phyloP scores from a whole-genome alignment of 2,329 filamentous ascomycete genomes.

The Cladosporium sp. region DNA sequence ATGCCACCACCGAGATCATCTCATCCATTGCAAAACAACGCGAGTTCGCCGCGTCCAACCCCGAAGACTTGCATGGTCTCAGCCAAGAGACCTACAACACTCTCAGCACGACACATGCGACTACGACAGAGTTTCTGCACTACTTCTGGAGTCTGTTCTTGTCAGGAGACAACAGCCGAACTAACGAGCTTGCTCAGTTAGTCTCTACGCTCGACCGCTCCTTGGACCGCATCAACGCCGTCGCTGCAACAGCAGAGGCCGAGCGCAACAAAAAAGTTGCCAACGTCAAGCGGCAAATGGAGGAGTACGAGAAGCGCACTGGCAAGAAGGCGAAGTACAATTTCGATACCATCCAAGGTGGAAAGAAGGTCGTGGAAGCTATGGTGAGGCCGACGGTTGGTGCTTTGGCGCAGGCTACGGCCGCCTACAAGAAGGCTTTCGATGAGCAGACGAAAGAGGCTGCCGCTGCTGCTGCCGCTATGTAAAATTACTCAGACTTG shows the following conservation, averaged over 20 bases:
- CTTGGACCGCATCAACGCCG: conserved; percentile 73
- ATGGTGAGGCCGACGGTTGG: conserved; percentile 73
- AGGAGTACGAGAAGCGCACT: conserved; percentile 69
- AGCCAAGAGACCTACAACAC: conserved; percentile 57
- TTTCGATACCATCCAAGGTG: conserved; percentile 73
- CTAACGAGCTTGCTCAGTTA: conserved; percentile 76
- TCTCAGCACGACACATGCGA: conserved; percentile 79
- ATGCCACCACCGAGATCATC: conserved; percentile 52
- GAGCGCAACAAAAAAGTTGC: conserved; percentile 69
- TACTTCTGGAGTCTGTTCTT: conserved; percentile 95
- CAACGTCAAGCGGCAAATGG: conserved; percentile 67
- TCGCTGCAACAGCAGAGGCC: conserved; percentile 76
- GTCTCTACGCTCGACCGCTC: conserved; percentile 79
- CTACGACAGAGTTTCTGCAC: conserved; percentile 91
- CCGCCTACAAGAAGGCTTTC: conserved; percentile 70
- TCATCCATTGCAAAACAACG: conserved; percentile 19
- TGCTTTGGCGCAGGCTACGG: conserved; percentile 68
- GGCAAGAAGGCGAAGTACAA: conserved; percentile 64
- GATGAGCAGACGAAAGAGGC: conserved; percentile 17
- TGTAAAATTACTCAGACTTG: neutral
- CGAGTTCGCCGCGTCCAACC: conserved; percentile 24
- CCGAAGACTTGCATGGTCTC: conserved; percentile 37
- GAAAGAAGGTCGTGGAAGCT: conserved; percentile 70
- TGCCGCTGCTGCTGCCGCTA: conserved; percentile 9
- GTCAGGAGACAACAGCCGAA: conserved; percentile 75